A percentile compares a stretch with the other conserved stretches of the same genome.
Evolutionary conservation across 1,284 basidiomycete genomes (phyloP).

Genomic region (Anthracocystis setariae): DNA sequence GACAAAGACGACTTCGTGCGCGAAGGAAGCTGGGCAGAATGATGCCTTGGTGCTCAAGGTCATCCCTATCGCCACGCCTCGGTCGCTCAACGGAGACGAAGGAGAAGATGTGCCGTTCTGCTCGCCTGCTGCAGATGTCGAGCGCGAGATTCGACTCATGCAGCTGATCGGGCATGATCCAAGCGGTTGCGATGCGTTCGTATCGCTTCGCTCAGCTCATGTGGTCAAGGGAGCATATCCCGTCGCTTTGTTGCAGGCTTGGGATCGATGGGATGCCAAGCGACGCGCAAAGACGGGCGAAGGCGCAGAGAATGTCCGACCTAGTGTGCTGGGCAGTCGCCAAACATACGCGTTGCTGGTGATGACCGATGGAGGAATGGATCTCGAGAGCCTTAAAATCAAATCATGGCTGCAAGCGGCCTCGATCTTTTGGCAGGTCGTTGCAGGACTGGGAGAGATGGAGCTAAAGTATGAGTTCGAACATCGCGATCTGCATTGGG

Average conservation of each 20-base stretch:
- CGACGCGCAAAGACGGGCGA: constrained; percentile 69
- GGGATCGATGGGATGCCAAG: constrained; percentile 81
- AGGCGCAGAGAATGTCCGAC: constrained; percentile 84
- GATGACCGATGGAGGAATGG: constrained; percentile 85
- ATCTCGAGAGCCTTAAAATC: constrained; percentile 85
- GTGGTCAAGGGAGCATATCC: constrained; percentile 88
- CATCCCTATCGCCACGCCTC: constrained; percentile 72
- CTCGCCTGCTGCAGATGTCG: constrained; percentile 75
- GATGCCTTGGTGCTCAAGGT: constrained; percentile 73
- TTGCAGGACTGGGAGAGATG: constrained; percentile 78
- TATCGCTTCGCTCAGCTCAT: constrained; percentile 72
- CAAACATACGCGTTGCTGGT: constrained; percentile 89
- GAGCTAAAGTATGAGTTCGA: constrained; percentile 85
- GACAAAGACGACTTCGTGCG: background rate
- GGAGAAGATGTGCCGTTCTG: constrained; percentile 66
- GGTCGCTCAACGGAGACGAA: constrained; percentile 31
- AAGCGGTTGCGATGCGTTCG: constrained; percentile 28
- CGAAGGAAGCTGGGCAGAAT: background rate
- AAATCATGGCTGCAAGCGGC: constrained; percentile 85
- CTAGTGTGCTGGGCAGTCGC: constrained; percentile 76
- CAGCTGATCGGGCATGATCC: constrained; percentile 71
- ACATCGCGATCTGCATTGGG: constrained; percentile 98
- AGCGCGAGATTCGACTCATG: constrained; percentile 88
- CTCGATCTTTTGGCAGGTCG: constrained; percentile 89
- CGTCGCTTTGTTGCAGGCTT: constrained; percentile 77